Conservation (phyloP, 2,329 filamentous ascomycete species). For the Talaromyces sp. region DNA sequence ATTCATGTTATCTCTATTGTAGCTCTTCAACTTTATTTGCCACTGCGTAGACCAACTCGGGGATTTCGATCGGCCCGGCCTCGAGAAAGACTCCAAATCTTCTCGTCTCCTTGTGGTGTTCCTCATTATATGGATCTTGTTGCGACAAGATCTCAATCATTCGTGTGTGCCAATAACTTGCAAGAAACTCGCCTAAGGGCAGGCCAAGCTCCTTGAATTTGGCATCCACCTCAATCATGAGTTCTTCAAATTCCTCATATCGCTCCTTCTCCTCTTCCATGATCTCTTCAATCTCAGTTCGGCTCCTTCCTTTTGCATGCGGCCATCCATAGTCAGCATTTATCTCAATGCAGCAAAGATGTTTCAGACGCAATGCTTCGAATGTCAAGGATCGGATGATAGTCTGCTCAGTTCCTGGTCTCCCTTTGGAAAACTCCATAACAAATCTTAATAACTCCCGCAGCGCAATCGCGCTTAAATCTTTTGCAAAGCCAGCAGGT, state of each 20-base stretch:
- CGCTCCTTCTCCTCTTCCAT: not conserved
- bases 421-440: not conserved
- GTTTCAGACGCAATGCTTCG: slow-evolving; percentile 6
- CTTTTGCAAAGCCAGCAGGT: not conserved
- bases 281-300: not conserved
- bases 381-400: slow-evolving; percentile 5
- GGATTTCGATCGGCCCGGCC: not conserved
- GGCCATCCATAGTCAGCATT: not conserved
- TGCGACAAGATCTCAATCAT: slow-evolving; percentile 2
- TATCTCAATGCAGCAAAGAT: slow-evolving; percentile 5
- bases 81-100: not conserved
- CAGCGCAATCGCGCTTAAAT: not conserved
- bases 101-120: not conserved
- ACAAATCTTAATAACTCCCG: not conserved
- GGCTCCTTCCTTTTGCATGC: not conserved
- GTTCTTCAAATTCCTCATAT: not conserved
- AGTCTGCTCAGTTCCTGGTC: not conserved
- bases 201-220: slow-evolving; percentile 4
- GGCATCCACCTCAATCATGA: not conserved
- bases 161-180: not conserved
- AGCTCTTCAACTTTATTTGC: not conserved
- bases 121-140: slow-evolving; percentile 1
- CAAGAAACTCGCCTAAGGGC: slow-evolving; percentile 5
- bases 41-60: not conserved
- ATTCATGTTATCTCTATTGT: not conserved